Evolutionary conservation across 192 early-diverging fungal genomes (phyloP).

Genomic region (Linnemannia schmuckeri): DNA sequence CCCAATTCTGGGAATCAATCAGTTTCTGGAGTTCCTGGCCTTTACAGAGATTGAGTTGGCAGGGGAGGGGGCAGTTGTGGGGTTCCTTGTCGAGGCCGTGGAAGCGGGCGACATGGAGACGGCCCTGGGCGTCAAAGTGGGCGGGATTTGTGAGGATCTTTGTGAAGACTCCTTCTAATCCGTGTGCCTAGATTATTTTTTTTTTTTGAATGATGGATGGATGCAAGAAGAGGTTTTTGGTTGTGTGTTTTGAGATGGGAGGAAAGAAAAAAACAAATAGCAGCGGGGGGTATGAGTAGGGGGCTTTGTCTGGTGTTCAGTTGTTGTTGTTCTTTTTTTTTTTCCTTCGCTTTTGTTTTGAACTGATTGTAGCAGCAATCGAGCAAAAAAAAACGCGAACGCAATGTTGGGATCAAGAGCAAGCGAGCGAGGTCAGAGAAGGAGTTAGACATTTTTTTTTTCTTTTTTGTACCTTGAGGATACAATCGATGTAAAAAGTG

Average conservation of each 20-base stretch:
- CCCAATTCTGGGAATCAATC: conserved; percentile 43
- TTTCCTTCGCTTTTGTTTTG: neutral
- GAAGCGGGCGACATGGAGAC: conserved; percentile 61
- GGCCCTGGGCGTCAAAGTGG: conserved; percentile 55
- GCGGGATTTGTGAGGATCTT: conserved; percentile 73
- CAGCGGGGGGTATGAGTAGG: neutral
- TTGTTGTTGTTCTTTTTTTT: neutral
- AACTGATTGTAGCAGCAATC: too few relatives aligned
- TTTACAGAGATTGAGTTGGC: conserved; percentile 75
- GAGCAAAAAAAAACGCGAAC: neutral
- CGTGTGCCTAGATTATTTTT: conserved; percentile 57
- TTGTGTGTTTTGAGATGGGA: neutral
- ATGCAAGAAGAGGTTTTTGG: neutral
- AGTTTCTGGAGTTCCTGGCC: conserved; percentile 58
- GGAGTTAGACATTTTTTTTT: neutral
- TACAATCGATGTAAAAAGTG: conserved; percentile 68
- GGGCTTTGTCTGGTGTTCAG: neutral
- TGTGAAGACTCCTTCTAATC: conserved; percentile 58
- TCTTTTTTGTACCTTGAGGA: conserved; percentile 64
- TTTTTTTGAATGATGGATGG: too few relatives aligned
- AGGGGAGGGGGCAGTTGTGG: conserved; percentile 65
- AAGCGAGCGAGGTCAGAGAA: neutral
- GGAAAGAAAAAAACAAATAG: neutral
- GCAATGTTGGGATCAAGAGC: neutral
- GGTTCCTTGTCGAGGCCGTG: conserved; percentile 49